These are phyloP conservation scores for Diaporthe sp. DNA, from an alignment of 2,329 filamentous ascomycete genomes.

Conservation along the genomic window DNA sequence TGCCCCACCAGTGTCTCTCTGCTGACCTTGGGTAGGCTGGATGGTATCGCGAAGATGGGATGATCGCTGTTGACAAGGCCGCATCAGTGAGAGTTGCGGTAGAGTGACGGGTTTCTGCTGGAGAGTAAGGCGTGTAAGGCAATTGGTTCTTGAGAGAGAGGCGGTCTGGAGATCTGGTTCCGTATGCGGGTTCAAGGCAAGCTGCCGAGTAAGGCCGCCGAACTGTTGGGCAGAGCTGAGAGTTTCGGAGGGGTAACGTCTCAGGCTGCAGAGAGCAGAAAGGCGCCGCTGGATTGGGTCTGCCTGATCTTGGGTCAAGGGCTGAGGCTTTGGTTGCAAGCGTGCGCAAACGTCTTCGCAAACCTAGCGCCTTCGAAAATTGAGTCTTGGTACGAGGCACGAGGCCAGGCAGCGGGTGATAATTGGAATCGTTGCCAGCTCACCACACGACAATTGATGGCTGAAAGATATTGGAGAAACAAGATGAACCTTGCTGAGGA, in stretches of 20 bases:
- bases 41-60: neutral
- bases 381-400: neutral
- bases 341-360: neutral
- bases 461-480: neutral
- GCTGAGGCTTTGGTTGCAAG: neutral
- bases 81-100: neutral
- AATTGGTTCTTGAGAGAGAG: neutral
- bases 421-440: neutral
- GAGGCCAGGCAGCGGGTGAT: no score
- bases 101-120: neutral
- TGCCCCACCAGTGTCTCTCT: neutral
- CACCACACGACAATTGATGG: neutral
- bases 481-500: rapidly evolving
- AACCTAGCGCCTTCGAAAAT: neutral
- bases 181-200: constrained; percentile 28
- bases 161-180: constrained; percentile 27
- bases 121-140: neutral
- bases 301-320: no score
- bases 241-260: neutral
- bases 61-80: neutral
- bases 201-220: neutral
- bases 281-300: neutral
- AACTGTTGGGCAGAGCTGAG: neutral
- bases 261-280: neutral
- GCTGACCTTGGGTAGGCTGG: constrained; percentile 1